Conservation (phyloP, 129 eudicot species). For the Tagetes patula region DNA sequence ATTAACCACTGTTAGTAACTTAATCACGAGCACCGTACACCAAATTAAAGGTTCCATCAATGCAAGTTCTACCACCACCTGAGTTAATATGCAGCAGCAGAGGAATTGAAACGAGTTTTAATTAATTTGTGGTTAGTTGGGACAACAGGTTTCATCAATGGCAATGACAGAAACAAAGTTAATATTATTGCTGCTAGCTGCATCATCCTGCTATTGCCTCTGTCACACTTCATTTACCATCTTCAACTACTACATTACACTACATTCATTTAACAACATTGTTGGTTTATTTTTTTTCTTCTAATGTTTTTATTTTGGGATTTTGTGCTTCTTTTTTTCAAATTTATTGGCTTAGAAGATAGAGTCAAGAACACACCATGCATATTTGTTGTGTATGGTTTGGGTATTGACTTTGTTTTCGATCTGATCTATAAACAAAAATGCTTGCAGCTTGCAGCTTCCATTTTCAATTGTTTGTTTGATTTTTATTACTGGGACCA, state of each 20-base stretch:
- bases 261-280: constrained; percentile 31
- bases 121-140: constrained; percentile 42
- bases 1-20: constrained; percentile 58
- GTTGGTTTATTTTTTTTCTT: constrained; percentile 18
- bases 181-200: constrained; percentile 49
- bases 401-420: constrained; percentile 87
- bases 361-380: constrained; percentile 95
- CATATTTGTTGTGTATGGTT: constrained; percentile 56
- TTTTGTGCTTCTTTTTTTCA: constrained; percentile 19
- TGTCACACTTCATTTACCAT: constrained; percentile 52
- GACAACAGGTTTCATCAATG: constrained; percentile 39
- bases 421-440: constrained; percentile 10
- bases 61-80: constrained; percentile 44
- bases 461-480: neutral
- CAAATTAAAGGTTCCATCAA: constrained; percentile 71
- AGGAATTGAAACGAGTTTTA: constrained; percentile 8
- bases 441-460: constrained; percentile 6
- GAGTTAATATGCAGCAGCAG: constrained; percentile 1
- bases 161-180: constrained; percentile 54
- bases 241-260: constrained; percentile 54
- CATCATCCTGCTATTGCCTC: constrained; percentile 43
- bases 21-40: constrained; percentile 64
- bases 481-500: neutral
- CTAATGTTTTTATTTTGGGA: constrained; percentile 2
- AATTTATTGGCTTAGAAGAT: constrained; percentile 36